phyloP scores from a whole-genome alignment of 805 yeast species.

The Cyberlindnera sargentensis region DNA sequence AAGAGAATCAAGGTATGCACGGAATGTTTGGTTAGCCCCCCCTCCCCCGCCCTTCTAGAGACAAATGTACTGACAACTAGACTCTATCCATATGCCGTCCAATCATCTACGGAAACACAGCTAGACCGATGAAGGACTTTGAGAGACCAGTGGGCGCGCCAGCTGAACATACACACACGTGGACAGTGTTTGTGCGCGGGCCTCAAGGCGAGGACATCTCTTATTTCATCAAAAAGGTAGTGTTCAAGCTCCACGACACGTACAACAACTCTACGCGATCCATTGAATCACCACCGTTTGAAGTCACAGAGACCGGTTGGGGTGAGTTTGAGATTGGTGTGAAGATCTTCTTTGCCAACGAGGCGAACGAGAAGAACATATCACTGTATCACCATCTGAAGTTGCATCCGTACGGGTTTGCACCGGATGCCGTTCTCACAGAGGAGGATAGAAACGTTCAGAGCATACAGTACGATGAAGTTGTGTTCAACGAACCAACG shows the following conservation, averaged over 20 bases:
- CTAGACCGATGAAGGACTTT: slow-evolving; percentile 53
- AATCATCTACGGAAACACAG: slow-evolving; percentile 73
- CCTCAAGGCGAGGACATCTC: slow-evolving; percentile 76
- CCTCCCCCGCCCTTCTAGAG: neutral
- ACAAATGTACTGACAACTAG: slow-evolving; percentile 17
- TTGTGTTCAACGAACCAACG: slow-evolving; percentile 94
- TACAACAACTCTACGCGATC: slow-evolving; percentile 82
- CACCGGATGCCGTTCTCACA: slow-evolving; percentile 24
- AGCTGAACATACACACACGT: slow-evolving; percentile 85
- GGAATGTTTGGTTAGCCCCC: too few species aligned
- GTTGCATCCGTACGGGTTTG: slow-evolving; percentile 72
- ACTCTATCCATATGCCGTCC: slow-evolving; percentile 72
- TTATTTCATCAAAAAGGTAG: slow-evolving; percentile 79
- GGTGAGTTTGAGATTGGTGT: slow-evolving; percentile 95
- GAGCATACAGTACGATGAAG: slow-evolving; percentile 72
- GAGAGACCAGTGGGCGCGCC: slow-evolving; percentile 60
- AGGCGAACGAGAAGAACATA: slow-evolving; percentile 81
- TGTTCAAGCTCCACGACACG: slow-evolving; percentile 92
- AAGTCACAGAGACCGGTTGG: slow-evolving; percentile 98
- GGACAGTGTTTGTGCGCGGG: slow-evolving; percentile 89
- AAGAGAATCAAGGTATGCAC: slow-evolving; percentile 12
- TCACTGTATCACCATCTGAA: slow-evolving; percentile 84
- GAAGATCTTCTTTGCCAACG: slow-evolving; percentile 79
- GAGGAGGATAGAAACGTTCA: slow-evolving; percentile 39
- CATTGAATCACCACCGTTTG: slow-evolving; percentile 86